Conservation (phyloP, 441 rosid species). For the Erodium trifolium region DNA sequence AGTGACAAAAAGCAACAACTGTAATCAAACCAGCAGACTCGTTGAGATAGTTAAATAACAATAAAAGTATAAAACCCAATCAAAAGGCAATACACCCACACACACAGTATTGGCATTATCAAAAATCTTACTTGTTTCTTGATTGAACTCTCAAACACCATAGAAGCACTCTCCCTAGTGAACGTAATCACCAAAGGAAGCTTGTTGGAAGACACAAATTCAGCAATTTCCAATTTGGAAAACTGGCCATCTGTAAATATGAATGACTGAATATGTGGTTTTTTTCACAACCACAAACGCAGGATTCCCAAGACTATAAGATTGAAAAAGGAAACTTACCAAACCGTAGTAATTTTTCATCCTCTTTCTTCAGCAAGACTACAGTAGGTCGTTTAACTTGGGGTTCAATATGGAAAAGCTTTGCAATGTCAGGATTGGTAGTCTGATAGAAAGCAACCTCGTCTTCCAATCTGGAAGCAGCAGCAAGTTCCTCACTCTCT, state of each 20-base stretch:
- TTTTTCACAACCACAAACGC: neutral
- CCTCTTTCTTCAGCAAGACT: constrained; percentile 61
- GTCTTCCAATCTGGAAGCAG: constrained; percentile 85
- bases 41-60: constrained; percentile 13
- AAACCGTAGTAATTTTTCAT: constrained; percentile 51
- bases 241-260: constrained; percentile 68
- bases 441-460: constrained; percentile 90
- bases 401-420: constrained; percentile 78
- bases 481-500: constrained; percentile 73
- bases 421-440: constrained; percentile 71
- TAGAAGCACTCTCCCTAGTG: constrained; percentile 72
- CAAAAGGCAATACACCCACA: neutral
- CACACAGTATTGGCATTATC: no score
- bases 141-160: constrained; percentile 71
- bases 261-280: constrained; percentile 13
- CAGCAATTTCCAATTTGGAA: constrained; percentile 56
- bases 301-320: neutral
- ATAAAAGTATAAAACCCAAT: neutral
- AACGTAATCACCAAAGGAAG: constrained; percentile 73
- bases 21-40: constrained; percentile 17
- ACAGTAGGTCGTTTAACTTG: constrained; percentile 70
- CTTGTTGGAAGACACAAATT: constrained; percentile 74
- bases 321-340: constrained; percentile 41
- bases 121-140: constrained; percentile 54
- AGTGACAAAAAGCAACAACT: constrained; percentile 63